Percentiles rank a stretch among this genome's conserved stretches.
phyloP scores from a whole-genome alignment of 2,329 filamentous ascomycete species.

The Blastomyces silverae region DNA sequence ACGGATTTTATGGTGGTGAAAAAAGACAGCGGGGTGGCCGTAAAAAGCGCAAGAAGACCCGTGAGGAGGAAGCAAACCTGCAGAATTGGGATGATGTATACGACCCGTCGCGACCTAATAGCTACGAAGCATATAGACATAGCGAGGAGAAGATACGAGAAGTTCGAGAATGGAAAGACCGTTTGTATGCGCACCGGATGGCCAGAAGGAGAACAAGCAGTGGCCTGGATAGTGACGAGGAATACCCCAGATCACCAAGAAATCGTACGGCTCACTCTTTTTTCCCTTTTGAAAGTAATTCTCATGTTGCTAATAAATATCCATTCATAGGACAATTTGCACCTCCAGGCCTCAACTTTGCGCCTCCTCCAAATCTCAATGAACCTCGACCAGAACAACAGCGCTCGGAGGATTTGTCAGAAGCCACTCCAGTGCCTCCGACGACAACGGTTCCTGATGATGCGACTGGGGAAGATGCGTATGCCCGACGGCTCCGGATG shows the following conservation, averaged over 20 bases:
- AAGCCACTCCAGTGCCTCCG: slow-evolving; percentile 35
- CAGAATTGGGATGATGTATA: slow-evolving; percentile 90
- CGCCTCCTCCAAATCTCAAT: slow-evolving; percentile 45
- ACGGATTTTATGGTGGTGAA: slow-evolving; percentile 57
- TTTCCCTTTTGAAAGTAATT: slow-evolving; percentile 16
- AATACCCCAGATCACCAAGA: slow-evolving; percentile 39
- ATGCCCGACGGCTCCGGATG: slow-evolving; percentile 56
- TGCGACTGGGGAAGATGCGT: slow-evolving; percentile 62
- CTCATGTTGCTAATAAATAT: slow-evolving; percentile 19
- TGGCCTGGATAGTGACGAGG: slow-evolving; percentile 46
- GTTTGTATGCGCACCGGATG: slow-evolving; percentile 66
- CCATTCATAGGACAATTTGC: slow-evolving; percentile 43
- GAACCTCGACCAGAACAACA: slow-evolving; percentile 30
- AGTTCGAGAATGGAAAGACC: slow-evolving; percentile 75
- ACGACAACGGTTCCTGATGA: slow-evolving; percentile 48
- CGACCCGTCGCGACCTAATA: slow-evolving; percentile 74
- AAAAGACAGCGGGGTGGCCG: slow-evolving; percentile 70
- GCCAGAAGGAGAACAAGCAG: slow-evolving; percentile 40
- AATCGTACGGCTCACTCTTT: slow-evolving; percentile 37
- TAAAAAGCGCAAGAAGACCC: slow-evolving; percentile 69
- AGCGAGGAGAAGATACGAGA: slow-evolving; percentile 79
- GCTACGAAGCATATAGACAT: slow-evolving; percentile 73
- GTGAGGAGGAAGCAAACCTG: slow-evolving; percentile 50
- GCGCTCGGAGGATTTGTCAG: slow-evolving; percentile 17
- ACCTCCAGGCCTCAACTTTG: slow-evolving; percentile 46